Evolutionary conservation across 164 flowering plant genomes (phyloP), one percentile per base, ranked within the genome.

Genomic region (Umbellularia californica): DNA sequence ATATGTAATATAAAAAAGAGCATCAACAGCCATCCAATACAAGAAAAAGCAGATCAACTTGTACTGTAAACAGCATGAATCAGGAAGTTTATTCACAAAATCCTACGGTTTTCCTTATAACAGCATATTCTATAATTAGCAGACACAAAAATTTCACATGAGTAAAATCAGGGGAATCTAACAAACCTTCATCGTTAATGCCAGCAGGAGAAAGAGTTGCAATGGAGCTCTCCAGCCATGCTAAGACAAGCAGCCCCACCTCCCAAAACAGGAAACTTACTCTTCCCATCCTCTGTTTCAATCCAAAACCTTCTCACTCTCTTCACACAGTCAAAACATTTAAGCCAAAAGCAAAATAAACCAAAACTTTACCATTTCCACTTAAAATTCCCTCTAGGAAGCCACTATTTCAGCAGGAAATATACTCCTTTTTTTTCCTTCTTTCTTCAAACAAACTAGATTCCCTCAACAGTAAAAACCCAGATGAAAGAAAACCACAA

Each of bases 161-260:
- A 58, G 10, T 30, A 12, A 35, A 28, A 58, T 19, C 7, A 58
- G n/a, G 20, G 27, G 51, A 14, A 7, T 2, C 35, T 5, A 55
- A 81, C 89, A 76, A 58, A 94, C 98, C 98, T 94, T 94, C 98
- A 82, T 86, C 91, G 79, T 94, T 94, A 1, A 92, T 76, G 68
- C 98, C 98, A 79, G 90, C 75, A 64, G 98, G 98, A 81, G 98
- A 92, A 71, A 94, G 96, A 75, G 95, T 86, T 58, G 98, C 94
- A 84, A 75, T 82, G 78, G 84, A 83, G 74, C 76, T 52, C 73
- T 78, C 84, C 79, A 90, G 74, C 74, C 87, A 79, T 66, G 81
- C 76, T 82, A 87, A 81, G 77, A 94, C 70, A 80, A 90, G 78
- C 23, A 88, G 80, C 65, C 82, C 86, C 65, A 85, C 65, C 74